Conservation (phyloP, 768 basidiomycete species). For the Rhizopogon sp. region DNA sequence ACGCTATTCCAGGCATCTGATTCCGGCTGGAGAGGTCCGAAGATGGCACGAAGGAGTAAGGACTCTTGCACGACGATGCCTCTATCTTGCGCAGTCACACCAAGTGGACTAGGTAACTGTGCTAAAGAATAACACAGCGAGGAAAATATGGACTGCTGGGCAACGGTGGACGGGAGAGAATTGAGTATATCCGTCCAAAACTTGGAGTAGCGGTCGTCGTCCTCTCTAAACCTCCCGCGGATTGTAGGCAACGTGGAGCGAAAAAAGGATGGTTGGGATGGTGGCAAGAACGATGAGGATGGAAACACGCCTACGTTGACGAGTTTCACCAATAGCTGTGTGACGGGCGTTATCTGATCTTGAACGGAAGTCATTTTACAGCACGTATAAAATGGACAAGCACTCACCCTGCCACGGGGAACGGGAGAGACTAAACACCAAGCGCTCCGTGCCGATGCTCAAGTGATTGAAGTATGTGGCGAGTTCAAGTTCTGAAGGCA, state of each 20-base stretch:
- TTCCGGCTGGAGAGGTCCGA: conserved; percentile 45
- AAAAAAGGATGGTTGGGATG: conserved; percentile 75
- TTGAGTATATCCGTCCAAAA: too few relatives aligned
- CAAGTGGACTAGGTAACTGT: conserved; percentile 24
- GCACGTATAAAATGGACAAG: not conserved
- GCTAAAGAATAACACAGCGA: conserved; percentile 54
- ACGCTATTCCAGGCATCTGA: conserved; percentile 48
- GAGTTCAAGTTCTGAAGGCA: conserved; percentile 50
- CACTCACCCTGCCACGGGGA: conserved; percentile 37
- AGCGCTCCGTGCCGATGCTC: conserved; percentile 45
- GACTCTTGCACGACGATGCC: conserved; percentile 51
- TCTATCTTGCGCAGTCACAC: conserved; percentile 29
- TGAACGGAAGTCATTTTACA: conserved; percentile 15
- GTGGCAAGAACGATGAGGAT: conserved; percentile 37
- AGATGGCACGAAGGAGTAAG: conserved; percentile 40
- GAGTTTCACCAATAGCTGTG: conserved; percentile 60
- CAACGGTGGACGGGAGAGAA: conserved; percentile 13
- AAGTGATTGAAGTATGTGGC: conserved; percentile 52
- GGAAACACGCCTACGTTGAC: conserved; percentile 68
- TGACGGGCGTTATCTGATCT: conserved; percentile 37
- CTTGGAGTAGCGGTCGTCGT: too few relatives aligned
- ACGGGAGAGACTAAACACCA: conserved; percentile 42
- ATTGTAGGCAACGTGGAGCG: conserved; percentile 43
- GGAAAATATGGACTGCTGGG: conserved; percentile 51
- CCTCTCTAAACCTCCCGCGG: conserved; percentile 29